Percentiles rank a stretch among this genome's conserved stretches.
These are phyloP conservation scores for Pseudogymnoascus sp. DNA, from an alignment of 2,329 filamentous ascomycete genomes.

Conservation along the genomic window DNA sequence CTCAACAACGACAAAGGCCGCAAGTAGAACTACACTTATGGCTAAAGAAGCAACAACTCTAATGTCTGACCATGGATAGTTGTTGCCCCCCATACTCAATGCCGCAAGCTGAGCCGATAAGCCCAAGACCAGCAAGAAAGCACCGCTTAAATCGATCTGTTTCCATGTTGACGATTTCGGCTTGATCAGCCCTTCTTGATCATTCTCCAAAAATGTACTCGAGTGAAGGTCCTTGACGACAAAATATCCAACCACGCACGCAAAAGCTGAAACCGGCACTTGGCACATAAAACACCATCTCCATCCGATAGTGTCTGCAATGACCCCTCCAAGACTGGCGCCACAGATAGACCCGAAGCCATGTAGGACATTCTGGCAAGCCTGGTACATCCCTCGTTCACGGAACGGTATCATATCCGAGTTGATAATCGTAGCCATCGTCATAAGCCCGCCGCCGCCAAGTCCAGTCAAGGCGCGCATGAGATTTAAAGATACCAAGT, in stretches of 20 bases:
- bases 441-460: constrained; percentile 60
- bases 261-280: constrained; percentile 49
- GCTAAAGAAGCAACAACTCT: constrained; percentile 39
- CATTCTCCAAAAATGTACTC: constrained; percentile 12
- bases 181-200: constrained; percentile 19
- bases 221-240: constrained; percentile 41
- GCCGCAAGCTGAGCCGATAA: constrained; percentile 50
- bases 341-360: constrained; percentile 56
- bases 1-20: constrained; percentile 41
- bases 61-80: constrained; percentile 43
- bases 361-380: constrained; percentile 51
- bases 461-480: constrained; percentile 61
- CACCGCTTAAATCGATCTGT: constrained; percentile 50
- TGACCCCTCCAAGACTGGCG: constrained; percentile 54
- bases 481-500: constrained; percentile 52
- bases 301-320: constrained; percentile 60
- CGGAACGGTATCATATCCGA: constrained; percentile 55
- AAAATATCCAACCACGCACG: constrained; percentile 43
- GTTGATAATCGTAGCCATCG: constrained; percentile 57
- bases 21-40: constrained; percentile 36
- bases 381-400: constrained; percentile 50
- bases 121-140: constrained; percentile 48
- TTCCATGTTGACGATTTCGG: constrained; percentile 37
- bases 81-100: constrained; percentile 48
- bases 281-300: constrained; percentile 59